Evolutionary conservation across 805 yeast genomes (phyloP), one percentile per base, ranked within the genome.

Genomic region (Cyberlindnera saturnus): DNA sequence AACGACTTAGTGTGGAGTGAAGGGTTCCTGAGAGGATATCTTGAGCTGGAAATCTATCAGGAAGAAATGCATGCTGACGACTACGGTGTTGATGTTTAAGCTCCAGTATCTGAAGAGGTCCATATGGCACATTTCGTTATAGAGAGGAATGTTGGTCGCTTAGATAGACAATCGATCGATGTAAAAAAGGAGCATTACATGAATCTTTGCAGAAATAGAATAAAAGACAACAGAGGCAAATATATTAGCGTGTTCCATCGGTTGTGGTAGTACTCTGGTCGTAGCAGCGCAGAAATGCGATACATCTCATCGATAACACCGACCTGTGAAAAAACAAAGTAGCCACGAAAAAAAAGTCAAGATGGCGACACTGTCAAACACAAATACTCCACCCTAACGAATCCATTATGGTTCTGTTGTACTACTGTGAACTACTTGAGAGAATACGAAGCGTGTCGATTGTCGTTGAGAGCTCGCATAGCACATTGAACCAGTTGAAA

Each of bases 361-460:
- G n/a, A n/a, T n/a, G 28, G 28, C 28, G 28, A 23, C 28, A 8
- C 2, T 10, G 11, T 23, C 28, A 23, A 4, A 10, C 28, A 10
- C 2, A 23, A 10, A 23, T 11, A 23, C 28, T 23, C 4, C 3
- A 3, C 11, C 11, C 28, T 23, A 23, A 23, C 11, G 4, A 23
- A 23, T 23, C 9, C 28, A 31, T 23, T 5, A 36, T 36, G 38
- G 15, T 23, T 13, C n/a, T 39, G 7, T 30, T 32, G 28, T 32
- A 39, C 34, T 49, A 46, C 36, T 47, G 42, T n/a, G 56, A 52
- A 37, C 20, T 46, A 1, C 45, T 52, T 5, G 47, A 49, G 32
- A 39, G 52, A 26, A 52, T 52, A 8, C 32, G 43, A 18, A 41
- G 51, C 15, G 42, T 48, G 1, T 47, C 54, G 1, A 28, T 50